A percentile compares a stretch with the other conserved stretches of the same genome.
Conservation (phyloP, 2,329 filamentous ascomycete genomes). For the Colletotrichum trifolii region DNA sequence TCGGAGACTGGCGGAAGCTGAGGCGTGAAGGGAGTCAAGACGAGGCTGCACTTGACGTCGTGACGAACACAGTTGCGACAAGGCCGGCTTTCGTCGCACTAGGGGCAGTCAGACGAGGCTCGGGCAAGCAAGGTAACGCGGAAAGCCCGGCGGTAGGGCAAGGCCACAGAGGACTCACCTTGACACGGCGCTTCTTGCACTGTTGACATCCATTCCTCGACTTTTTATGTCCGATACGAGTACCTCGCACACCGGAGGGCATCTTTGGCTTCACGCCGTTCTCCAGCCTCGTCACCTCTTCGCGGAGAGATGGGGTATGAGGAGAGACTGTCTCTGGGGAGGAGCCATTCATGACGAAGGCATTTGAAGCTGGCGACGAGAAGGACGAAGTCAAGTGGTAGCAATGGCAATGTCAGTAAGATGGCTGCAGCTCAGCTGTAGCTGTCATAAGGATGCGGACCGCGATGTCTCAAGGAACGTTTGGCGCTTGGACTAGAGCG, state of each 20-base stretch:
- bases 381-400: neutral
- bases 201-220: constrained; percentile 34
- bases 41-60: constrained; percentile 32
- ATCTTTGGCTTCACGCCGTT: constrained; percentile 5
- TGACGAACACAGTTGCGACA: constrained; percentile 34
- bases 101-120: constrained; percentile 3
- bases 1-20: constrained; percentile 21
- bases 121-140: too few relatives aligned
- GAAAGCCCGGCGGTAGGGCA: too few relatives aligned
- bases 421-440: too few relatives aligned
- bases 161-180: constrained; percentile 17
- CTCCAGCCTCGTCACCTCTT: constrained; percentile 20
- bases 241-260: constrained; percentile 18
- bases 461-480: constrained; percentile 19
- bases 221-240: constrained; percentile 34
- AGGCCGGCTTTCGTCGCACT: constrained; percentile 32
- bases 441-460: neutral
- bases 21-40: constrained; percentile 18
- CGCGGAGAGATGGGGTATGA: constrained; percentile 25
- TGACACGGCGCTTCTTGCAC: constrained; percentile 34
- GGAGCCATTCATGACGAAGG: constrained; percentile 21
- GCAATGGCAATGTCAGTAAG: too few relatives aligned
- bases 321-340: constrained; percentile 6
- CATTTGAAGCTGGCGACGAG: neutral
- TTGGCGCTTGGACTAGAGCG: constrained; percentile 23